A percentile compares a stretch with the other conserved stretches of the same genome.
These are phyloP conservation scores for Quercus tomentella DNA, from an alignment of 331 rosid genomes.

Conservation along the genomic window DNA sequence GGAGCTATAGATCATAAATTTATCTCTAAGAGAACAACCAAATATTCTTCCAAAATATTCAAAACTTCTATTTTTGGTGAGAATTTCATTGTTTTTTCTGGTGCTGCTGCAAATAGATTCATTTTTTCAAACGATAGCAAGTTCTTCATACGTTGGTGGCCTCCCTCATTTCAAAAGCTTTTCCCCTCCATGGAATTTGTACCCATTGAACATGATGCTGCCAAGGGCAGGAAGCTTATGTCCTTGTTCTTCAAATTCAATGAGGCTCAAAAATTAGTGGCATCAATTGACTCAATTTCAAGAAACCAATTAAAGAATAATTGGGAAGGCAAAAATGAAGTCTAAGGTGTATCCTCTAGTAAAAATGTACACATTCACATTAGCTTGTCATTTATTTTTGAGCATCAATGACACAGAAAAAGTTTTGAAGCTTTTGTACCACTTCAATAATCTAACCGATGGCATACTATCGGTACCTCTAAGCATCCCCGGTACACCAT, in stretches of 20 bases:
- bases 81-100: background rate
- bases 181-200: background rate
- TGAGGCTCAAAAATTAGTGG: background rate
- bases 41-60: background rate
- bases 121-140: background rate
- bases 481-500: background rate
- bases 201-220: background rate
- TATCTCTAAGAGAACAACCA: background rate
- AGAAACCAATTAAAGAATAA: background rate
- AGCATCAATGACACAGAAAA: background rate
- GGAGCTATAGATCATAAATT: background rate
- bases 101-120: background rate
- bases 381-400: background rate
- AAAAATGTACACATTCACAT: background rate
- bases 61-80: background rate
- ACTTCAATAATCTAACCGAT: background rate
- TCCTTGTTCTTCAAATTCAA: background rate
- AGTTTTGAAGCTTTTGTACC: background rate
- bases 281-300: background rate
- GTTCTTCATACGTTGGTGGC: background rate
- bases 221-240: background rate
- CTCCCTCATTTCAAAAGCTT: background rate
- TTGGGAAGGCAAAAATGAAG: background rate
- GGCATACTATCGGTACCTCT: background rate
- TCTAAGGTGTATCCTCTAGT: background rate